A percentile compares a stretch with the other conserved stretches of the same genome.
Conservation (phyloP, 352 stramenopile genomes). For the Phytophthora citrophthora region DNA sequence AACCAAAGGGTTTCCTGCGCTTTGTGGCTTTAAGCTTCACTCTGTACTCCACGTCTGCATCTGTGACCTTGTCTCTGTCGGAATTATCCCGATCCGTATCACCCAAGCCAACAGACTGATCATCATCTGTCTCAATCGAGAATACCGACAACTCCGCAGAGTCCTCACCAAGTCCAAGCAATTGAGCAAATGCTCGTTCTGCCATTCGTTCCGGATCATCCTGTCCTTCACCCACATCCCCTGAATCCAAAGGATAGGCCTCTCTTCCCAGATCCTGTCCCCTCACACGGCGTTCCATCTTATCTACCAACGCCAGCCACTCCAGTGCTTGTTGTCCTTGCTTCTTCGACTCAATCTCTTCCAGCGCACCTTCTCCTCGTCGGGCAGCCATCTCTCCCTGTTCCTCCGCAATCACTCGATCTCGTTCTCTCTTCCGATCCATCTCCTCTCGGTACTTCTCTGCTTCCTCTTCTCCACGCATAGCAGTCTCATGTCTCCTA, state of each 20-base stretch:
- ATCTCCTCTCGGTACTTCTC: conserved; percentile 47
- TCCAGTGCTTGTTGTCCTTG: conserved; percentile 54
- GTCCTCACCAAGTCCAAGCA: conserved; percentile 53
- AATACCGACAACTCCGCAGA: conserved; percentile 44
- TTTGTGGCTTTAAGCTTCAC: conserved; percentile 11
- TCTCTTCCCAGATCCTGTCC: conserved; percentile 20
- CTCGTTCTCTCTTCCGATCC: conserved; percentile 44
- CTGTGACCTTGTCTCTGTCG: conserved; percentile 3
- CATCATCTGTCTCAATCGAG: conserved; percentile 42
- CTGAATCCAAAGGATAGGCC: conserved; percentile 6
- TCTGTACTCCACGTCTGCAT: conserved; percentile 2
- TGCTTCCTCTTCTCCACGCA: conserved; percentile 49
- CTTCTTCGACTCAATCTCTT: conserved; percentile 37
- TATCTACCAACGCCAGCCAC: conserved; percentile 63
- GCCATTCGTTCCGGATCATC: conserved; percentile 25
- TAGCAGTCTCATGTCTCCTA: conserved; percentile 33
- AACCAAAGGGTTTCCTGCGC: not conserved
- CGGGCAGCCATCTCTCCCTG: conserved; percentile 40
- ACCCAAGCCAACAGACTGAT: conserved; percentile 13
- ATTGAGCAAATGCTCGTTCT: conserved; percentile 41
- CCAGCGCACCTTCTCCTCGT: conserved; percentile 45
- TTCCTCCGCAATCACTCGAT: conserved; percentile 41
- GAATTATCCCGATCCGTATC: conserved; percentile 11
- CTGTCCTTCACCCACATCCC: conserved; percentile 4
- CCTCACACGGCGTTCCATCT: conserved; percentile 36